Conservation (phyloP, 1,284 basidiomycete species). For the Naganishia sp. region DNA sequence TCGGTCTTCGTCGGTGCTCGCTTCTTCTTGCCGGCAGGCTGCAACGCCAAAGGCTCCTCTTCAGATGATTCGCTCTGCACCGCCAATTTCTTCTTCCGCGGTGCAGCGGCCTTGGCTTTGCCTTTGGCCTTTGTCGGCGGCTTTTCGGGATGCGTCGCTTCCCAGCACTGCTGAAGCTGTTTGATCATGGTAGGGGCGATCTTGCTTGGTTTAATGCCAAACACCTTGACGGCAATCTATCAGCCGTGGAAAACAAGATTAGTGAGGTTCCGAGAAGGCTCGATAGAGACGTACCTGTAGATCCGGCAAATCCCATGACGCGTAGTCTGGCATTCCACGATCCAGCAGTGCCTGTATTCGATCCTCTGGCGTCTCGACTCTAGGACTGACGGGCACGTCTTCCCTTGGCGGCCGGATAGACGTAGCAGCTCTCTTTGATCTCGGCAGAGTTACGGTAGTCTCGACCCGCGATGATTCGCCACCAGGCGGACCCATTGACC, state of each 20-base stretch:
- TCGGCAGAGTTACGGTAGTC: too few relatives aligned
- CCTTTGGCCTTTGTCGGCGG: slow-evolving; percentile 8
- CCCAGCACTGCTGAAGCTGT: slow-evolving; percentile 48
- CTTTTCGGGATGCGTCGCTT: slow-evolving; percentile 42
- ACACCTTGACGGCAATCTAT: slow-evolving; percentile 35
- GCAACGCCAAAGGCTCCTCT: slow-evolving; percentile 35
- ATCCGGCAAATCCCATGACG: slow-evolving; percentile 40
- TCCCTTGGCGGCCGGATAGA: neutral
- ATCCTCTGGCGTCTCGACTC: slow-evolving; percentile 6
- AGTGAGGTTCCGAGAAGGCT: neutral
- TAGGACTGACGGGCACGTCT: slow-evolving; percentile 18
- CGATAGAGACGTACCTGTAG: slow-evolving; percentile 42
- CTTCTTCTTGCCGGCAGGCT: slow-evolving; percentile 18
- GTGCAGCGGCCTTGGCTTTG: slow-evolving; percentile 23
- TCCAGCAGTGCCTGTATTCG: slow-evolving; percentile 35
- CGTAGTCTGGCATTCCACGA: slow-evolving; percentile 48
- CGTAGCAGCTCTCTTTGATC: too few relatives aligned
- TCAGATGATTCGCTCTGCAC: slow-evolving; percentile 33
- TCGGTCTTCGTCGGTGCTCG: slow-evolving; percentile 34
- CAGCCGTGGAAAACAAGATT: neutral
- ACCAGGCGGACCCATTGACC: neutral
- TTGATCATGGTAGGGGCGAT: slow-evolving; percentile 40
- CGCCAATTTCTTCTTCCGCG: slow-evolving; percentile 16
- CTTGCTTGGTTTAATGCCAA: slow-evolving; percentile 43
- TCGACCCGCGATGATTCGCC: neutral